Base-by-base conservation (phyloP, 108 stramenopile species). In the Conticribra weissflogii region DNA sequence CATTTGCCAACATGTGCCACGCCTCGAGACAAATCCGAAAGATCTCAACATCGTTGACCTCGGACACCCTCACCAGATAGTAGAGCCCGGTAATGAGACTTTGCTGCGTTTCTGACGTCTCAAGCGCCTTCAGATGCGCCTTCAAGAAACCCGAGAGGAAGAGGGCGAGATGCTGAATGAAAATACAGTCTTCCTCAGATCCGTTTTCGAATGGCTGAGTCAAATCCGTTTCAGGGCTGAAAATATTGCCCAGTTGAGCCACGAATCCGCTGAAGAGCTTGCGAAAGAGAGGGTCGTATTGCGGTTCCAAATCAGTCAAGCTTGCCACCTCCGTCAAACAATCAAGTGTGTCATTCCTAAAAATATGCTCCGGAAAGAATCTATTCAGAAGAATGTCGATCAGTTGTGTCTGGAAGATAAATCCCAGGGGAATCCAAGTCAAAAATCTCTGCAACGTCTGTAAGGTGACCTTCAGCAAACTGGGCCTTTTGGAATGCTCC, bases 1-100 rank as follows among this genome's bases (percentile, higher is more conserved):
- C 97, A 71, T 96, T 89, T 4, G 97, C 83, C 50, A 99, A 81
- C 88, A 94, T 92, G 71, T 97, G 92, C 96, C 97, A 99, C 34
- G 94, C 96, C 71, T 99, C 99, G 7, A 98, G 80, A 71, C 98
- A 98, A 69, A 98, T 98, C 52, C 98, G 89, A 82, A 98, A 99
- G 57, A 99, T 96, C 74, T 99, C 99, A 21, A 96, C 94, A 58
- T 98, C 98, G 36, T 92, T 88, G 0, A 98, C 97, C 65, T 97
- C 96, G 5, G 91, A 94, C 31, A 98, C 90, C 30, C 94, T 78
- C 18, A 99, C 97, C 53, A 99, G 72, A 76, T 99, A 99, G 51
- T 86, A 82, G 67, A 99, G 78, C 12, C 96, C 98, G 30, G 81
- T 84, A 56, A 99, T 83, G 41, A 99, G 82, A 48, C 86, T 67